phyloP scores from a whole-genome alignment of 495 filamentous ascomycete species.

The Penicillium coffeae region DNA sequence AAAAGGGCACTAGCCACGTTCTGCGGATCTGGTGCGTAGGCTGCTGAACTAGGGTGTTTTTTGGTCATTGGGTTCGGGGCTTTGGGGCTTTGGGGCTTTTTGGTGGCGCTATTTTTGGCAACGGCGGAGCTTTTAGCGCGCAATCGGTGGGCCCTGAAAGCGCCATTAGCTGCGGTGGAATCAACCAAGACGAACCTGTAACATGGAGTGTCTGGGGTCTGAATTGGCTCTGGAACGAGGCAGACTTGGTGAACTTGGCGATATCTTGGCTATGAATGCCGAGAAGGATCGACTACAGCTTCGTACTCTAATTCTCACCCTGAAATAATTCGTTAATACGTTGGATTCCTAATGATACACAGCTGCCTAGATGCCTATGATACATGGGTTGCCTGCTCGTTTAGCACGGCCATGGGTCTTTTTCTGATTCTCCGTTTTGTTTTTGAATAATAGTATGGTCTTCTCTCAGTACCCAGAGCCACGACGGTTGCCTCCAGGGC shows the following conservation, averaged over 20 bases:
- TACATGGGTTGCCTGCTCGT: background rate
- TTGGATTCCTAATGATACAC: background rate
- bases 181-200: background rate
- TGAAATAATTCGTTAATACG: background rate
- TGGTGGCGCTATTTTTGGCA: background rate
- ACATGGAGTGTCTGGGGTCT: too few species aligned
- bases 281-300: too few species aligned
- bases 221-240: too few species aligned
- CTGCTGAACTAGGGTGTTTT: too few species aligned
- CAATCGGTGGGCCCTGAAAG: too few species aligned
- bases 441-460: background rate
- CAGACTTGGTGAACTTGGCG: background rate
- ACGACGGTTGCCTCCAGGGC: slow-evolving; percentile 6
- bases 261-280: too few species aligned
- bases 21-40: background rate
- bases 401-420: background rate
- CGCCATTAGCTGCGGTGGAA: too few species aligned
- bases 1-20: background rate
- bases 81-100: too few species aligned
- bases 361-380: background rate
- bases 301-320: too few species aligned
- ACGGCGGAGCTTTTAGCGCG: background rate
- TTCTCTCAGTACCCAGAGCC: background rate
- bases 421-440: background rate
- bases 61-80: background rate